These are phyloP conservation scores for Grifola frondosa DNA, from an alignment of 1,284 basidiomycete genomes.

Conservation along the genomic window DNA sequence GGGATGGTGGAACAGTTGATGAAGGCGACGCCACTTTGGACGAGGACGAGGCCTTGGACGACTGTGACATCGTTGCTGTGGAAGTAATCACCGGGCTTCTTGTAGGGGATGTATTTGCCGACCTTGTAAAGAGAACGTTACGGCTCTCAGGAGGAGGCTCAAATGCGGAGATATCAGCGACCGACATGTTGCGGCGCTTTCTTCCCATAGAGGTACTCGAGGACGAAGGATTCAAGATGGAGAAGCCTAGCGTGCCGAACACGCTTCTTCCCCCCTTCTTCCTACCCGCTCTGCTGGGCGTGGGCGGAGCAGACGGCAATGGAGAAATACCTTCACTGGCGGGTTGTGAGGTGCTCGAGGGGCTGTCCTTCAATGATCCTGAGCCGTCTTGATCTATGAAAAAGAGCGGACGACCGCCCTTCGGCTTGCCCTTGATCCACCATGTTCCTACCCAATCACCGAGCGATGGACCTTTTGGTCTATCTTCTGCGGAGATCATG, in stretches of 20 bases:
- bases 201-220: constrained; percentile 25
- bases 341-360: neutral
- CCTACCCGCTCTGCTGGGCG: constrained; percentile 28
- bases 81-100: constrained; percentile 21
- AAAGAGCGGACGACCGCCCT: constrained; percentile 22
- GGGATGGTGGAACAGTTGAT: constrained; percentile 17
- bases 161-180: constrained; percentile 22
- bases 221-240: constrained; percentile 53
- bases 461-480: constrained; percentile 22
- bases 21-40: constrained; percentile 13
- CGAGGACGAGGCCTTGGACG: constrained; percentile 12
- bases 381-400: constrained; percentile 7
- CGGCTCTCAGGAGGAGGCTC: constrained; percentile 10
- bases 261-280: constrained; percentile 58
- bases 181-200: constrained; percentile 33
- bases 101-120: constrained; percentile 23
- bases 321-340: constrained; percentile 15
- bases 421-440: constrained; percentile 49
- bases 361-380: constrained; percentile 18
- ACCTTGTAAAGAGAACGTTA: constrained; percentile 8
- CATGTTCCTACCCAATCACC: constrained; percentile 69
- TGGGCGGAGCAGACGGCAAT: constrained; percentile 11
- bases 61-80: constrained; percentile 18
- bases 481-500: neutral
- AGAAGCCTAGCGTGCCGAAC: constrained; percentile 69